Base-by-base conservation (phyloP, 2,329 filamentous ascomycete genomes). In the Graphium sp. region DNA sequence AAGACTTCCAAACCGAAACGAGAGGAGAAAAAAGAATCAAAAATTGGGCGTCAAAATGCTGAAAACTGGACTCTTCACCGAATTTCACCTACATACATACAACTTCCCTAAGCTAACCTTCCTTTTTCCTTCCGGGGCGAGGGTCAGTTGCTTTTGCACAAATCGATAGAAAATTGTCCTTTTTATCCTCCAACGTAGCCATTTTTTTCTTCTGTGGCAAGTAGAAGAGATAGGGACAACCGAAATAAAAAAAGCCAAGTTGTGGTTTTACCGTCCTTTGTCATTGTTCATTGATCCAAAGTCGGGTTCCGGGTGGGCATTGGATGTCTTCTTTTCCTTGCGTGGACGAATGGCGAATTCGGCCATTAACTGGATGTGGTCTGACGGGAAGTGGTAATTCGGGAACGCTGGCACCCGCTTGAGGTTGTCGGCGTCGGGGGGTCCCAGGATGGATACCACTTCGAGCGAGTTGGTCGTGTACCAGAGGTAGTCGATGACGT, bases 401-500 rank as follows among this genome's bases (percentile, higher is more conserved):
- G 85, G 85, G 54, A 93, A 93, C 0, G 84, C 84, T 4, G 85
- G 84, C 16, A 94, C 82, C 29, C 76, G 70, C 49, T 81, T 77
- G 33, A 93, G 70, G 48, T 92, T 89, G 17, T 81, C 70, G 37
- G 74, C 69, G 48, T 94, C 85, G 3, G 91, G 81, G 24, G 87
- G 79, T 18, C 85, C 85, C 4, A 94, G 72, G 30, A 94, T 54
- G 30, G 78, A 78, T 12, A 82, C 75, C 15, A 91, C 79, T 46
- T 89, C 80, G 24, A 94, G 61, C 14, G 78, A 74, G 50, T 89
- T 93, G 33, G 83, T 87, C 32, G 84, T 85, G 54, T 92, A 98
- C 84, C 85, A 95, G 43, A 98, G 83, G 52, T 95, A 94, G 49
- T 98, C 89, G 39, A 98, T 79, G 32, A 91, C 81, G 36, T 84